These are phyloP conservation scores for Fusarium mexicanum DNA, from an alignment of 2,329 filamentous ascomycete genomes.

Conservation along the genomic window DNA sequence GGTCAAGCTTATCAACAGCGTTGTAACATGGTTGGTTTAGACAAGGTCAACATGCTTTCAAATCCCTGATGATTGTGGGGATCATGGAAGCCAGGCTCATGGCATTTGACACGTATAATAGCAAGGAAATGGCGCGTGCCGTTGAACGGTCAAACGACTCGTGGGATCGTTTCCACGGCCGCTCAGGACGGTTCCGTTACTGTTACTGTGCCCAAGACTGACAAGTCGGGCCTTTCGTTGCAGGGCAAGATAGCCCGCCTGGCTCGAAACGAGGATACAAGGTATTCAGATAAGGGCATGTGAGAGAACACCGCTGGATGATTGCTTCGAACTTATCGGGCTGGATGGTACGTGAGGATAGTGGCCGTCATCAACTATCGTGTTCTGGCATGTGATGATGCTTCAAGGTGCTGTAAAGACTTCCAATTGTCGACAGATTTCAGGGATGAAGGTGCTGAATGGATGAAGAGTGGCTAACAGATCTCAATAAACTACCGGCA, in stretches of 20 bases:
- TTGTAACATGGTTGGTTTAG: constrained; percentile 1
- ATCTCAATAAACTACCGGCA: neutral
- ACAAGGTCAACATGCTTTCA: constrained; percentile 2
- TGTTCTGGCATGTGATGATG: constrained; percentile 26
- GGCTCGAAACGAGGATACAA: neutral
- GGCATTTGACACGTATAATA: neutral
- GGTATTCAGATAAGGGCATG: constrained; percentile 12
- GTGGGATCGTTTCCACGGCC: neutral
- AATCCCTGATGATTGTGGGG: constrained; percentile 6
- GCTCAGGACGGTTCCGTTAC: neutral
- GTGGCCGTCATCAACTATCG: neutral
- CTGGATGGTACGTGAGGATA: neutral
- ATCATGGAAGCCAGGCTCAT: neutral
- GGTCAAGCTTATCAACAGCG: constrained; percentile 12
- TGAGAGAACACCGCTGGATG: constrained; percentile 1
- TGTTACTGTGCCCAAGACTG: neutral
- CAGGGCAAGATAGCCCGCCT: neutral
- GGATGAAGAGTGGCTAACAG: neutral
- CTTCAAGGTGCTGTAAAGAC: neutral
- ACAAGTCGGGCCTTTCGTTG: neutral
- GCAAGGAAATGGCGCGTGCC: constrained; percentile 1
- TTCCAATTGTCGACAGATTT: neutral
- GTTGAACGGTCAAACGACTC: neutral
- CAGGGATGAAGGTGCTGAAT: neutral
- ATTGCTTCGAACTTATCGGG: neutral